Evolutionary conservation across 495 filamentous ascomycete species (phyloP).

Genomic region (Podospora fimiseda): DNA sequence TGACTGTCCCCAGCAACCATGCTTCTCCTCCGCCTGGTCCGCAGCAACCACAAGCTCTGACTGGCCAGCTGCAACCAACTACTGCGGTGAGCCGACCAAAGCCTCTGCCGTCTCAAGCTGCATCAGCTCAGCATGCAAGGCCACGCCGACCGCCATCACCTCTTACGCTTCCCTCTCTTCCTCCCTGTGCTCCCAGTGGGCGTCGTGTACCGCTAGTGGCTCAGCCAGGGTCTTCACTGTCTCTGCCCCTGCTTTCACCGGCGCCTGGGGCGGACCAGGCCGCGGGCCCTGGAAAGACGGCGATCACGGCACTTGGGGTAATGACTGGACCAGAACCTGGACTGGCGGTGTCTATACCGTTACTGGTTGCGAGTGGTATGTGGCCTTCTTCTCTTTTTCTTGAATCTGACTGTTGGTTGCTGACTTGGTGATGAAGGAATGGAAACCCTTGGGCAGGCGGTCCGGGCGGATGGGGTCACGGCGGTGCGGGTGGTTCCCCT

Average conservation of each 20-base stretch:
- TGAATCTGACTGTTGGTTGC: too few relatives aligned
- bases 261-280: slow-evolving; percentile 30
- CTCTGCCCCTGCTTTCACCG: slow-evolving; percentile 34
- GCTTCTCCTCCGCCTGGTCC: slow-evolving; percentile 36
- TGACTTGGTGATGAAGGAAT: slow-evolving; percentile 3
- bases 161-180: slow-evolving; percentile 36
- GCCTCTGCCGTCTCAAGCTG: slow-evolving; percentile 31
- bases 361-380: slow-evolving; percentile 39
- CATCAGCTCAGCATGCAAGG: slow-evolving; percentile 33
- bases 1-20: slow-evolving; percentile 30
- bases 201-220: slow-evolving; percentile 34
- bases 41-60: slow-evolving; percentile 12
- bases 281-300: slow-evolving; percentile 15
- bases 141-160: slow-evolving; percentile 31
- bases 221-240: slow-evolving; percentile 37
- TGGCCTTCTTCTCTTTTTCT: not conserved
- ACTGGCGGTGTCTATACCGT: slow-evolving; percentile 40
- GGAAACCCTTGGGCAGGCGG: slow-evolving; percentile 44
- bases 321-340: slow-evolving; percentile 31
- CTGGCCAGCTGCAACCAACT: slow-evolving; percentile 41
- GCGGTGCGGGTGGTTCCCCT: slow-evolving; percentile 30
- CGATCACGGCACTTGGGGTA: slow-evolving; percentile 7
- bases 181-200: slow-evolving; percentile 34
- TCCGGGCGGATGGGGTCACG: slow-evolving; percentile 35
- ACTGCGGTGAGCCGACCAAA: slow-evolving; percentile 31